A percentile compares a stretch with the other conserved stretches of the same genome.
These are phyloP conservation scores for Telopea speciosissima DNA, from an alignment of 177 flowering plant genomes.

Conservation along the genomic window DNA sequence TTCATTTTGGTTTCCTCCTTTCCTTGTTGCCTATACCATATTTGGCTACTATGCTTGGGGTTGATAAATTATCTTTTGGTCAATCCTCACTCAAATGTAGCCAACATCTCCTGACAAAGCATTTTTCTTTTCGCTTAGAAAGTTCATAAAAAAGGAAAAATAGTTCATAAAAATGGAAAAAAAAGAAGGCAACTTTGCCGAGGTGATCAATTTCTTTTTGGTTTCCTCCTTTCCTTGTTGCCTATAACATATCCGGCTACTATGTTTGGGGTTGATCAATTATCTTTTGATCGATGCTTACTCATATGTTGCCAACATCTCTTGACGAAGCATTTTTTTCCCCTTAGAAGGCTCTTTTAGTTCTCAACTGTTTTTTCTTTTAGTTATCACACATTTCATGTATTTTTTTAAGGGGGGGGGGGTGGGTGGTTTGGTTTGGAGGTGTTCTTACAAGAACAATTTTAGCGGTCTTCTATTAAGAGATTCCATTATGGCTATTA, in stretches of 20 bases:
- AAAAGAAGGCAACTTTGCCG: constrained; percentile 51
- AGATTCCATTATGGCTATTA: too few species aligned
- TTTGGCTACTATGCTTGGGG: not conserved
- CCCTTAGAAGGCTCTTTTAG: too few species aligned
- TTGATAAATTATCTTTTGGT: not conserved
- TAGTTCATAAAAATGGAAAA: too few species aligned
- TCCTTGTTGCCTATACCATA: constrained; percentile 11
- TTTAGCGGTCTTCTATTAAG: not conserved
- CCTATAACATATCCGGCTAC: not conserved
- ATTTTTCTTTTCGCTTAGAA: too few species aligned
- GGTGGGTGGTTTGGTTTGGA: too few species aligned
- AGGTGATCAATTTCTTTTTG: constrained; percentile 24
- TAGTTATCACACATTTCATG: too few species aligned
- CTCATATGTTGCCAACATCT: not conserved
- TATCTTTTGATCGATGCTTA: not conserved
- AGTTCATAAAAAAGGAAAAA: too few species aligned
- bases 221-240: constrained; percentile 17
- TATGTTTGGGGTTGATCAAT: not conserved
- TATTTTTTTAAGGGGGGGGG: too few species aligned
- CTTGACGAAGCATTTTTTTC: not conserved
- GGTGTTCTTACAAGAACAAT: too few species aligned
- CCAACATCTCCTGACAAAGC: not conserved
- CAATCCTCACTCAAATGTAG: not conserved
- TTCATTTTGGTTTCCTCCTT: constrained; percentile 10
- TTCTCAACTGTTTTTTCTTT: too few species aligned